Percentiles rank a stretch among this genome's conserved stretches.
Evolutionary conservation across 371 early-diverging fungal genomes (phyloP).

Genomic region (Batrachochytrium dendrobatidis): DNA sequence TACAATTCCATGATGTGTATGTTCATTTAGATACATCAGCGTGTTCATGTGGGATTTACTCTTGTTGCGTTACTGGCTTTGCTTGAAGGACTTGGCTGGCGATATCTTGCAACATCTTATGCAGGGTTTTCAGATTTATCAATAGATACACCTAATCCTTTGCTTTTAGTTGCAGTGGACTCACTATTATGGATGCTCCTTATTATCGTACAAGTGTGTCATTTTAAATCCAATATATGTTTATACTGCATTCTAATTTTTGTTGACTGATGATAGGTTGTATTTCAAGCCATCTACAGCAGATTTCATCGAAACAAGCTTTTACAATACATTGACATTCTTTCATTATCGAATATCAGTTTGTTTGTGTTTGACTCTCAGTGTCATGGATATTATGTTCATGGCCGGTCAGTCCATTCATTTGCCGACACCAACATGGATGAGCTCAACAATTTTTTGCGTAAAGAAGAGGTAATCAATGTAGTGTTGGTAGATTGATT

Average conservation of each 20-base stretch:
- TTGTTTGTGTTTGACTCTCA: constrained; percentile 40
- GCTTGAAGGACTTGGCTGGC: constrained; percentile 24
- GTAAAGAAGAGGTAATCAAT: constrained; percentile 33
- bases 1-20: not conserved
- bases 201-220: constrained; percentile 24
- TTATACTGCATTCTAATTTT: too few relatives aligned
- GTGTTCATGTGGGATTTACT: constrained; percentile 29
- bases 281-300: constrained; percentile 31
- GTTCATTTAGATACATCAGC: constrained; percentile 21
- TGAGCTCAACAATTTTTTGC: constrained; percentile 31
- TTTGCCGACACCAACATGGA: constrained; percentile 36
- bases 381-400: constrained; percentile 49
- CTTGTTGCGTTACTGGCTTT: constrained; percentile 34
- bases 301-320: constrained; percentile 37
- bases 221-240: not conserved
- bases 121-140: constrained; percentile 29
- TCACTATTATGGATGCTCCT: constrained; percentile 26
- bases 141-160: constrained; percentile 20
- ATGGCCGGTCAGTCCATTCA: constrained; percentile 41
- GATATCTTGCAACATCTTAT: constrained; percentile 30
- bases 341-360: constrained; percentile 40
- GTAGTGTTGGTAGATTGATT: not conserved
- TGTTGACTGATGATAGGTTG: too few relatives aligned
- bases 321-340: constrained; percentile 38
- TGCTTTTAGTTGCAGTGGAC: constrained; percentile 38